These are phyloP conservation scores for Trichoderma oligosporum DNA, from an alignment of 2,329 filamentous ascomycete species.

Conservation along the genomic window DNA sequence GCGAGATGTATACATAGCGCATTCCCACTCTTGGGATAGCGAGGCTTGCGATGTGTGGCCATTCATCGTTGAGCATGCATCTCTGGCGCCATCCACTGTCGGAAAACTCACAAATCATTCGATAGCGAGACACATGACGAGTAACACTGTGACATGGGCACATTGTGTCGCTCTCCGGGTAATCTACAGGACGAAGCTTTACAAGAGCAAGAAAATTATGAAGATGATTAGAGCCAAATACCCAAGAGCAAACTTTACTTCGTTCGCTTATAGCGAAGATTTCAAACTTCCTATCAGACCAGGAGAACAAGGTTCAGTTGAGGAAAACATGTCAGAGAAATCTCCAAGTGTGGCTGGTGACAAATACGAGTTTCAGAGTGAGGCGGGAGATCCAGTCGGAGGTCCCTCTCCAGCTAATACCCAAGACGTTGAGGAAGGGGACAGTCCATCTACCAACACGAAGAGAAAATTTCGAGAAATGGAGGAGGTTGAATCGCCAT, in stretches of 20 bases:
- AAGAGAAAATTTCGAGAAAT: neutral
- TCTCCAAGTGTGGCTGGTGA: neutral
- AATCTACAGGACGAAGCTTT: constrained; percentile 16
- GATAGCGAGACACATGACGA: neutral
- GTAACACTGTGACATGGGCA: constrained; percentile 17
- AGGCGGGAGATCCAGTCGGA: too few species aligned
- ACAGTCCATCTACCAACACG: neutral
- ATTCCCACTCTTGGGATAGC: constrained; percentile 12
- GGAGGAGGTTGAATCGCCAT: neutral
- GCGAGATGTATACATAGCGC: neutral
- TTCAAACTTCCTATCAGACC: neutral
- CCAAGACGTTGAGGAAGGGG: neutral
- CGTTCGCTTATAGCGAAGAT: neutral
- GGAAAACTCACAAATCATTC: constrained; percentile 17
- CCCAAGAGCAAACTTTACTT: constrained; percentile 7
- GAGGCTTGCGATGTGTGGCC: constrained; percentile 11
- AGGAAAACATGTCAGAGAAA: too few species aligned
- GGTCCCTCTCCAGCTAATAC: neutral
- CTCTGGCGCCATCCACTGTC: constrained; percentile 3
- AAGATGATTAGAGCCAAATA: neutral
- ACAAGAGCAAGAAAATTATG: constrained; percentile 6
- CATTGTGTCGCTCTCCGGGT: constrained; percentile 6
- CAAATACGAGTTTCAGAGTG: neutral
- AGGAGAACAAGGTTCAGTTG: neutral
- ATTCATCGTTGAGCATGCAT: constrained; percentile 13